Evolutionary conservation across 495 filamentous ascomycete genomes (phyloP).

Genomic region (Penicillium bovifimosum): DNA sequence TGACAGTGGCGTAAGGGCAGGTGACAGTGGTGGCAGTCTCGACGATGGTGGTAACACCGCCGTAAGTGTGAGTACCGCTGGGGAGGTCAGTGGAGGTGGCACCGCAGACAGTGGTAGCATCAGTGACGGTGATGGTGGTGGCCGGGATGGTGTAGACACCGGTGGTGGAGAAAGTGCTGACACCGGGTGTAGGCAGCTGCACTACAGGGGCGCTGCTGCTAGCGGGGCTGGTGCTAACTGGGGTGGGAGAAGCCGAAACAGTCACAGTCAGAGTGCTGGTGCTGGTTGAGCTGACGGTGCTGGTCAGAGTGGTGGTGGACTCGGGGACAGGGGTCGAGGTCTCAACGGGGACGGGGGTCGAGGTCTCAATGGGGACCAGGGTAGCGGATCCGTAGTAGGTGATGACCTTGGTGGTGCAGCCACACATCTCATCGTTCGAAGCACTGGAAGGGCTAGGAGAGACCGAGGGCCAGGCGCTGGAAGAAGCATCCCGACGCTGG

Average conservation of each 20-base stretch:
- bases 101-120: constrained; percentile 65
- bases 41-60: constrained; percentile 73
- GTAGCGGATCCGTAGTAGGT: constrained; percentile 55
- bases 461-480: constrained; percentile 13
- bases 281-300: constrained; percentile 37
- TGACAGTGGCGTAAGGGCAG: constrained; percentile 70
- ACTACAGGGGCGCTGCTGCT: constrained; percentile 6
- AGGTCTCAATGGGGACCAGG: constrained; percentile 30
- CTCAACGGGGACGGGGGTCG: constrained; percentile 14
- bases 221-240: constrained; percentile 26
- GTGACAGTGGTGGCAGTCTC: constrained; percentile 62
- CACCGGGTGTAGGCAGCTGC: constrained; percentile 56
- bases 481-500: constrained; percentile 32
- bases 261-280: constrained; percentile 37
- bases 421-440: constrained; percentile 44
- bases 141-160: constrained; percentile 79
- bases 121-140: constrained; percentile 63
- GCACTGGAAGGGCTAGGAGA: constrained; percentile 28
- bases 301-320: constrained; percentile 25
- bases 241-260: constrained; percentile 21
- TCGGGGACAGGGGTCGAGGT: not conserved
- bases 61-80: constrained; percentile 64
- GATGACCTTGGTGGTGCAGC: constrained; percentile 65
- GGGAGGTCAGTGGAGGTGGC: constrained; percentile 57
- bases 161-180: constrained; percentile 63